Base-by-base conservation (phyloP, 2,329 filamentous ascomycete species). In the Daldinia sp. region DNA sequence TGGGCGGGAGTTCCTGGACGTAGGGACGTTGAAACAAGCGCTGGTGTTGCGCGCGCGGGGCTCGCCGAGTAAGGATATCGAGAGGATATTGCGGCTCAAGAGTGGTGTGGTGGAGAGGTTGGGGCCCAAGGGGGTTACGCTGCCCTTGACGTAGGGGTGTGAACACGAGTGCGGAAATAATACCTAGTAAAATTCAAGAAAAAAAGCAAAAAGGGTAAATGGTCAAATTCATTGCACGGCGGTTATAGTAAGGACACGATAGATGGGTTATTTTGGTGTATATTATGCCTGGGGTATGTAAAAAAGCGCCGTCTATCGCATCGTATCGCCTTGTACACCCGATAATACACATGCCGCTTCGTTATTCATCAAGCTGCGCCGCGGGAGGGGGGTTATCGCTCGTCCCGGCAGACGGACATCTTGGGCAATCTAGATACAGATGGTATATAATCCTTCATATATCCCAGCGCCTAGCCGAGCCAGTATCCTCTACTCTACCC, bases 1-100 rank as follows among this genome's bases (percentile, higher is more conserved):
- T 23, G 81, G 78, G 1, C 73, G 79, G 51, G 79, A 82, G 63
- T 82, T 85, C 50, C 72, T 85, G 8, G 78, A 84, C 50, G 79
- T 82, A 34, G 75, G 76, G 7, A 83, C 80, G 15, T 69, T 86
- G 13, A 75, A 80, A 37, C 80, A 84, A 57, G 77, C 80, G 6
- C 72, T 86, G 15, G 70, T 78, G 13, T 67, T 86, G 69, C 77
- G 79, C 19, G 76, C 77, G 11, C 72, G 72, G 10, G 83, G 83
- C 0, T 51, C 76, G 3, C 60, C 74, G 0, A 64, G 75, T 0
- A 67, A 61, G 0, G 78, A 79, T 1, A 83, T 87, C 37, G 85
- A 87, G 76, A 66, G 70, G 47, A 75, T 74, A 41, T 70, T 87
- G 25, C 70, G 78, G 39, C 75, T 87, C 19, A 79, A 78, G 68